Evolutionary conservation across 495 filamentous ascomycete species (phyloP), one percentile per base, ranked within the genome.

Genomic region (Staphylotrichum longicolle): DNA sequence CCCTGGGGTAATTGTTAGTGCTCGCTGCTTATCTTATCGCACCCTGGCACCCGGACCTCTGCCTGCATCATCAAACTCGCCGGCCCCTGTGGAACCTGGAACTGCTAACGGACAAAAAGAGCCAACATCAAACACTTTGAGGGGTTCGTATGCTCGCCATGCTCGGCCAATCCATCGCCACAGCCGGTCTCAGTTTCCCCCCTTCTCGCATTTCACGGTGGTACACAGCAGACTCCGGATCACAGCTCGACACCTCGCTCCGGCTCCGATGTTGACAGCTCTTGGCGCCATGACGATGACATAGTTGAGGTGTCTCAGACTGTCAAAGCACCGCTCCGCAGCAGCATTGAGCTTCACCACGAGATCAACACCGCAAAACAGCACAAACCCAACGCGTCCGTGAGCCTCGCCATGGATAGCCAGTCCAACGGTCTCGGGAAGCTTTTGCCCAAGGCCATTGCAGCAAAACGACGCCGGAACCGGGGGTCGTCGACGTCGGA

Each of bases 391-490:
- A 30, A 49, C 27, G 3, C 27, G 20, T 27, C 20, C 20, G 20
- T 27, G 20, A 27, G 15, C 37, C 12, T 53, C 37, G 50, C 42
- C 37, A 75, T 74, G 75, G 68, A 77, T 46, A 60, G 59, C 54
- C 60, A 62, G 35, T 66, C 74, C 47, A 75, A 69, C 65, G 71
- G 75, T 7, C 71, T 82, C 47, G 75, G 69, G 40, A 83, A 83
- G 71, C 75, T 82, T 35, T 61, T 83, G 41, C 75, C 77, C 35
- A 80, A 77, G 66, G 68, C 71, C 47, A 67, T 84, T 37, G 66
- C 69, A 34, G 68, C 68, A 35, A 80, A 77, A 55, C 72, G 75
- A 32, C 75, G 76, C 48, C 77, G 75, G 63, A 81, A 71, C 67
- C 78, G 63, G 56, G 46, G 63, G 4, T 49, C 66, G 33, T 71